Evolutionary conservation across 768 basidiomycete genomes (phyloP), one percentile per base, ranked within the genome.

Genomic region (Lactarius tabidus): DNA sequence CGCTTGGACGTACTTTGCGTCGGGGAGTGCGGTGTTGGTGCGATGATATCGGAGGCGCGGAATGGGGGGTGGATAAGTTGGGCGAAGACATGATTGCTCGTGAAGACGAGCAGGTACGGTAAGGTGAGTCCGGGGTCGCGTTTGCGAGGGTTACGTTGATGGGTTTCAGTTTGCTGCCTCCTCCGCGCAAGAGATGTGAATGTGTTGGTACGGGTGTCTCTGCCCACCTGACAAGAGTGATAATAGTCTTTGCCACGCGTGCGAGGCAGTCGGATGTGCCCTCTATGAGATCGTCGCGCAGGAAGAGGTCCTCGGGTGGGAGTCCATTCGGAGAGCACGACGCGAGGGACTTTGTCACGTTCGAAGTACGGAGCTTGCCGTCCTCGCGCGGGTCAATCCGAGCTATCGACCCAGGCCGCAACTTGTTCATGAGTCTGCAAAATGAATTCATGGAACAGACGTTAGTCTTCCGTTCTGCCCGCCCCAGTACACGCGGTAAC

Each of bases 311-410:
- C 61, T 86, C 84, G 29, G 82, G 75, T 43, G 81, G 72, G 29
- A 92, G 75, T 4, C 88, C 89, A 69, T 86, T 84, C 45, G 84
- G 82, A 31, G 88, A 81, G 67, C 88, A 91, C 1, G 88, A 85
- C 3, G 89, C 88, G 36, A 92, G 80, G 72, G 93, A 94, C 74
- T 85, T 88, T 43, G 89, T 86, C 28, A 90, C 79, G 71, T 95
- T 95, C 41, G 84, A 82, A 3, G 84, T 83, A 63, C 86, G 82
- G 71, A 82, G 76, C 72, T 86, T 78, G 36, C 89, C 85, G 70
- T 88, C 86, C 74, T 88, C 86, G 26, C 85, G 82, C 66, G 83
- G 74, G 74, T 91, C 85, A 60, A 90, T 81, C 59, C 84, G 83
- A 58, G 85, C 75, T 66, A 89, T 80, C 57, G 80, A 79, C 43